Percentiles rank a stretch among this genome's conserved stretches.
phyloP scores from a whole-genome alignment of 345 rosid species.

The Populus euphratica region DNA sequence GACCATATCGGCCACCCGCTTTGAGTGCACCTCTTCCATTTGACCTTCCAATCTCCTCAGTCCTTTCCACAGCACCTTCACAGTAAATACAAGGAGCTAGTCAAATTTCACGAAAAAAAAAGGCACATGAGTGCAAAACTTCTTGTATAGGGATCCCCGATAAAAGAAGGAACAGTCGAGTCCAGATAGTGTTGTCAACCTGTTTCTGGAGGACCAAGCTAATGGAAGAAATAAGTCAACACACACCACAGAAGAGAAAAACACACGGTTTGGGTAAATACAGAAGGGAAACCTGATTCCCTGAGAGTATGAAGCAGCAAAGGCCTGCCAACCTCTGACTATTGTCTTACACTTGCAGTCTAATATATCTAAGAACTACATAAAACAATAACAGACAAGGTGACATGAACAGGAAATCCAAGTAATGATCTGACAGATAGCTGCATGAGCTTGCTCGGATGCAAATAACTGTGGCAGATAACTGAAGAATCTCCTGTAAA shows the following conservation, averaged over 20 bases:
- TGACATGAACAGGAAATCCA: too few species aligned
- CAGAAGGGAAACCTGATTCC: too few species aligned
- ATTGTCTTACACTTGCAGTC: too few species aligned
- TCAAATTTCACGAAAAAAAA: background rate
- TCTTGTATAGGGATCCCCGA: background rate
- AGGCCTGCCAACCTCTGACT: too few species aligned
- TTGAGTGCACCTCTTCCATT: background rate
- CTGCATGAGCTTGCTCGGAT: too few species aligned
- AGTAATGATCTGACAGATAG: too few species aligned
- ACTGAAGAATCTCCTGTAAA: too few species aligned
- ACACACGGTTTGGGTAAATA: background rate
- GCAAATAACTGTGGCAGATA: too few species aligned
- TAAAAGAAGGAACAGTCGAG: background rate
- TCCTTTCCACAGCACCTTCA: slow-evolving; percentile 30
- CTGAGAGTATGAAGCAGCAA: too few species aligned
- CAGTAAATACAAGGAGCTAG: background rate
- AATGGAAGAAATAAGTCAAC: background rate
- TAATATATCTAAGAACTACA: too few species aligned
- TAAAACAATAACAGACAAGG: too few species aligned
- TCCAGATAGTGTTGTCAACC: background rate
- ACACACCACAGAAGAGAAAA: background rate
- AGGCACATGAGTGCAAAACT: background rate
- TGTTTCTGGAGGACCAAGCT: background rate
- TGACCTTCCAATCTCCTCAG: background rate
- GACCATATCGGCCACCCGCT: too few species aligned